Evolutionary conservation across 139 green algal species (phyloP).

Genomic region (Dunaliella primolecta): DNA sequence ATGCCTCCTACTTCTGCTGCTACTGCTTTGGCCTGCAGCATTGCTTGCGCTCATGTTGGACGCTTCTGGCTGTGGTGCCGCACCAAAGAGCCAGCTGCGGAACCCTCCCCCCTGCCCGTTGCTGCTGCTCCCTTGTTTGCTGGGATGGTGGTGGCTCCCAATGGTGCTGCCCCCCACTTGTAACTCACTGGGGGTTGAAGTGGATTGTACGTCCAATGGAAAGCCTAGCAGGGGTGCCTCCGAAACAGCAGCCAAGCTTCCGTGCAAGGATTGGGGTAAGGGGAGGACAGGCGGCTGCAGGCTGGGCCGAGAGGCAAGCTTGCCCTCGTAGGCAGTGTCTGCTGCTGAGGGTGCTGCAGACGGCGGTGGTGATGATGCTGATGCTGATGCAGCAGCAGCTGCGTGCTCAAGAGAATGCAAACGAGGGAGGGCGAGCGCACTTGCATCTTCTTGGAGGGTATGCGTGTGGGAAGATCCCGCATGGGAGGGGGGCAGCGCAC

Average conservation of each 20-base stretch:
- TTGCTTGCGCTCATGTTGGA: not conserved
- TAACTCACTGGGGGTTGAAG: too few relatives aligned
- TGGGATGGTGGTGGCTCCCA: not conserved
- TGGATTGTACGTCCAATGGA: too few relatives aligned
- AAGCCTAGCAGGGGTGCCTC: not conserved
- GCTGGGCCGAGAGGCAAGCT: too few relatives aligned
- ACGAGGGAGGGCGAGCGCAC: not conserved
- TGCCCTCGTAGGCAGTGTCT: too few relatives aligned
- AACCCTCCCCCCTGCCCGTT: not conserved
- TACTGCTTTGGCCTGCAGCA: not conserved
- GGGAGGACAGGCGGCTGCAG: too few relatives aligned
- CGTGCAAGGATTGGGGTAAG: not conserved
- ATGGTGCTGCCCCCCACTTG: too few relatives aligned
- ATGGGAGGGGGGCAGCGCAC: not conserved
- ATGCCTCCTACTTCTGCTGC: not conserved
- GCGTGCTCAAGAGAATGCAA: not conserved
- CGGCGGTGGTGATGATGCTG: slow-evolving; percentile 20
- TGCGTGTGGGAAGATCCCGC: not conserved
- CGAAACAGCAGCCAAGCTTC: not conserved
- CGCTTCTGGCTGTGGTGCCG: not conserved
- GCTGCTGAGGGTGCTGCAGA: not conserved
- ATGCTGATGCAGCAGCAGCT: not conserved
- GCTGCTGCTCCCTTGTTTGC: not conserved
- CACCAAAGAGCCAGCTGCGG: not conserved
- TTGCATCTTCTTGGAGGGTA: not conserved